Evolutionary conservation across 2,329 filamentous ascomycete species (phyloP), one percentile per base, ranked within the genome.

Genomic region (Microsporum audouinii): DNA sequence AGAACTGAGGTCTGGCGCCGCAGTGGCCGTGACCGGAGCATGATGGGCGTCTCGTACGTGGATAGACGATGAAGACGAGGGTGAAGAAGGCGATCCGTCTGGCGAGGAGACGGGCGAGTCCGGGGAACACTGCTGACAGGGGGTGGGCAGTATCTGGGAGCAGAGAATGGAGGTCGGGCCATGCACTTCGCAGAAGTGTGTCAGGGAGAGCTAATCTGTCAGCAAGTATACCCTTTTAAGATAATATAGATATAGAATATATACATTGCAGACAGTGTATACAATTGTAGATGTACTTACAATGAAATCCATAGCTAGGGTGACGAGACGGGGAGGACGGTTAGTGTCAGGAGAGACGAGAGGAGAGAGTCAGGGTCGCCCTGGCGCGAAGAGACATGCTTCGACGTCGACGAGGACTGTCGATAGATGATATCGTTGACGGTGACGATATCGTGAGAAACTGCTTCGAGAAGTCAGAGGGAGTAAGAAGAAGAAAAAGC

Each of bases 111-210:
- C 70, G 68, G 71, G 55, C 63, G 68, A 63, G 45, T 76, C 72
- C 51, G 74, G 73, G 59, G 75, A 77, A 70, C 82, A 84, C 68
- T 80, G 77, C 55, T 73, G 70, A 68, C 82, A 84, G 61, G 80
- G 75, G 61, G 81, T 75, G 12, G 80, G 80, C 57, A 80, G 74
- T 65, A 82, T 79, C 70, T 84, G 81, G 62, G 82, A 84, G 71
- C 82, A 84, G 65, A 84, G 80, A 71, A 84, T 82, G 61, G 80
- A 83, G 59, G 81, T 84, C 17, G 82, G 82, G 70, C 82, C 82
- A 77, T 84, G 81, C 71, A 81, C 76, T 74, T 84, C 82, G 73
- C 82, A 84, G 71, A 84, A 84, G 73, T 84, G 82, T 65, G 82
- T 82, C 65, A 84, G 77, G 68, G 82, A 83, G 69, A 84, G 78